Evolutionary conservation across 1,284 basidiomycete species (phyloP), one percentile per base, ranked within the genome.

Genomic region (Cerioporus squamosus): DNA sequence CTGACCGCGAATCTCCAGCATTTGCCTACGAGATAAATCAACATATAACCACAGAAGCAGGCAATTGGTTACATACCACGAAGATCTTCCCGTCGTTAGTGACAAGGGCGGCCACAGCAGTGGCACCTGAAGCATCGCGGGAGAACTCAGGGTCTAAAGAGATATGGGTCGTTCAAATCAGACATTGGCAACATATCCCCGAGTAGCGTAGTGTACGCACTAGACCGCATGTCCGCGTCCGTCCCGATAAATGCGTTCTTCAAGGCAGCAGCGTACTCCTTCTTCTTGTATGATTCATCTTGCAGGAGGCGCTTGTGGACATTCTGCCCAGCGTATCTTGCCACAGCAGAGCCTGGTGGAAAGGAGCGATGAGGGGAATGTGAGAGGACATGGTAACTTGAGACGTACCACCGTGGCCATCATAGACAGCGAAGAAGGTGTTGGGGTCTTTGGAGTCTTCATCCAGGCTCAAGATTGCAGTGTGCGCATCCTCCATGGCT

Each of bases 401-500:
- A 46, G 40, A 55, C 58, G 64, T 71, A 95, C 95, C 97, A 62
- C 97, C 97, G 72, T 99, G 97, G 22, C 97, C 97, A 76, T 99
- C 97, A 72, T 98, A 99, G 1, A 99, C 96, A 38, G 93, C 97
- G 69, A 98, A 98, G 76, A 98, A 97, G 1, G 88, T 80, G 71
- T 91, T 91, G 17, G 81, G 80, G 26, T 84, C 80, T 5, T 78
- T 15, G 9, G 57, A 50, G 72, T 74, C 77, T 36, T 79, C 79
- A 55, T 87, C 87, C 55, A 93, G 75, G 60, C 85, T 79, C 42
- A 98, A 79, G 29, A 94, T 79, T 51, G 88, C 84, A n/a, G 94
- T 83, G 76, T 99, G 97, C 2, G 97, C 89, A 72, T 99, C 97
- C 78, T 99, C 97, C 97, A 99, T 99, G 68, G 90, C 94, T 96